Evolutionary conservation across 495 filamentous ascomycete genomes (phyloP), one percentile per base, ranked within the genome.

Genomic region (Lasiosphaeris hirsuta): DNA sequence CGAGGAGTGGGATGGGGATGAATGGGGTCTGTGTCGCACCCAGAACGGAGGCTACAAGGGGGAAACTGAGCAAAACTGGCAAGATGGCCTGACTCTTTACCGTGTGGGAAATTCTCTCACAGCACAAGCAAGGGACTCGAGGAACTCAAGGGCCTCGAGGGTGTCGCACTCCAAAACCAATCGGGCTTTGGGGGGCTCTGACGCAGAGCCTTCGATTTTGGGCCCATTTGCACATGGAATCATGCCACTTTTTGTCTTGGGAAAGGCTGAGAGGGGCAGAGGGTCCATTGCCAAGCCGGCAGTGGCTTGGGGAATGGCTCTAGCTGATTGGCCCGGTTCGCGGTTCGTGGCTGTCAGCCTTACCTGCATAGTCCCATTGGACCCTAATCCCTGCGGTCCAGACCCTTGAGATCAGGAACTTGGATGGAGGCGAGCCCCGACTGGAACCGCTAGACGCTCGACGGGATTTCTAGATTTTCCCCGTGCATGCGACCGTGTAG

Each of bases 241-340:
- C 68, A 69, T 65, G 62, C 68, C 66, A 70, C 68, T 70, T 70
- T 70, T 67, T 59, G 47, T 59, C 59, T 59, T 42, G 62, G 56
- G 41, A 46, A 63, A 68, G 56, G 60, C 63, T 63, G 46, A 30
- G 45, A 38, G 54, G 44, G 38, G 41, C 30, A 39, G n/a, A 37
- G 54, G 52, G 14, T 57, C 64, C 62, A 45, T 44, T 9, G 65
- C 63, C 68, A 69, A 70, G 68, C 56, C 68, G 66, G 66, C 53
- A 69, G 65, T 61, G 64, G 66, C 68, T 66, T 57, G 52, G 38
- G 45, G 18, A 37, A 45, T 5, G 9, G 15, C 40, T 7, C 19
- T 3, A n/a, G 7, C n/a, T 61, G 23, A 66, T 63, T 68, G 67
- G 63, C 3, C 39, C 7, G 0, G 7, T 7, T n/a, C 4, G n/a